These are phyloP conservation scores for Ustilago sp. DNA, from an alignment of 1,284 basidiomycete species.

Conservation along the genomic window DNA sequence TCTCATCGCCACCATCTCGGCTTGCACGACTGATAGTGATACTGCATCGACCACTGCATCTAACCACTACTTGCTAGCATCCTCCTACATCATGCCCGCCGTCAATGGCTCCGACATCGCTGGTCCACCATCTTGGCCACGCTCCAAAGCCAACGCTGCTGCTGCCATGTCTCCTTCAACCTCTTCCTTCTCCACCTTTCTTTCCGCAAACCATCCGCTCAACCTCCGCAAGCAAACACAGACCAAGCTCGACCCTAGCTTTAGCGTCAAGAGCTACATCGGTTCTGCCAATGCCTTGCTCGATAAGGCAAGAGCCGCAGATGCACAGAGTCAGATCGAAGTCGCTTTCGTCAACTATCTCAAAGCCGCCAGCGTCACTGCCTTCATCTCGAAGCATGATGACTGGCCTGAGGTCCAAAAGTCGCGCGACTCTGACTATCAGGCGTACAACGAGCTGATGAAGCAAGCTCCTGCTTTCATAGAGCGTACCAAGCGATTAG, in stretches of 20 bases:
- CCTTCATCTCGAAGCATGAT: slow-evolving; percentile 66
- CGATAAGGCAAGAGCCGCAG: slow-evolving; percentile 66
- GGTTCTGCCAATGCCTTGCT: slow-evolving; percentile 66
- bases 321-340: slow-evolving; percentile 65
- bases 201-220: slow-evolving; percentile 64
- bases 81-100: slow-evolving; percentile 30
- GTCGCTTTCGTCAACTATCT: slow-evolving; percentile 69
- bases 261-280: slow-evolving; percentile 66
- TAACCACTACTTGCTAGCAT: not conserved
- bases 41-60: not conserved
- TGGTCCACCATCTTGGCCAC: not conserved
- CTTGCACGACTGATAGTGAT: not conserved
- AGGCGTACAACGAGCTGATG: slow-evolving; percentile 66
- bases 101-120: slow-evolving; percentile 14
- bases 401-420: slow-evolving; percentile 61
- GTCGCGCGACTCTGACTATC: slow-evolving; percentile 55
- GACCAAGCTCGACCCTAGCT: slow-evolving; percentile 60
- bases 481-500: slow-evolving; percentile 58
- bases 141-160: slow-evolving; percentile 2
- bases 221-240: slow-evolving; percentile 65
- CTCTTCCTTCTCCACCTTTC: slow-evolving; percentile 24
- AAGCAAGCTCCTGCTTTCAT: slow-evolving; percentile 63
- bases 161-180: slow-evolving; percentile 6
- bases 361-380: slow-evolving; percentile 65
- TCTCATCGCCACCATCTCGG: not conserved